Evolutionary conservation across 306 rosid genomes (phyloP), one percentile per base, ranked within the genome.

Genomic region (Mimosa pudica): DNA sequence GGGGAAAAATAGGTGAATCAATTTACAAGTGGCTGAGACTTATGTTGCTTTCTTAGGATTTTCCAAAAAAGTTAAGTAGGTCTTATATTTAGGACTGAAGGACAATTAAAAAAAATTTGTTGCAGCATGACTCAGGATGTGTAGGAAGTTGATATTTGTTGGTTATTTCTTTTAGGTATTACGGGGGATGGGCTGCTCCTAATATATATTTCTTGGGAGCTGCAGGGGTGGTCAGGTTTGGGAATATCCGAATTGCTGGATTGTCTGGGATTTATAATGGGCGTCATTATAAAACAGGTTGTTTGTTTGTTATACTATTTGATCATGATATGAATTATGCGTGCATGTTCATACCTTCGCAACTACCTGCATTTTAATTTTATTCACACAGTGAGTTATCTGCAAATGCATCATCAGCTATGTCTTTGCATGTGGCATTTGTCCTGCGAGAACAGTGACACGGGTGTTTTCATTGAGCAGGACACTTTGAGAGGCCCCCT

Each of bases 121-220:
- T 45, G 62, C 35, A 44, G 30, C 10, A 13, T 75, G 45, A 58
- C 10, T 61, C 44, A 14, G 36, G 79, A 17, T 6, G 9, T 17
- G 17, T 44, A 8, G 44, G 45, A 5, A 58, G 12, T 75, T 47
- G 57, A 60, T 79, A 67, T 47, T 45, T 48, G 55, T 38, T 78
- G 64, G 60, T 68, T 49, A 13, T 74, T 74, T 20, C 49, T 41
- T 81, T n/a, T 71, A 94, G 98, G 85, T 95, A 89, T 79, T 90
- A 91, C 85, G 99, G 99, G 83, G 99, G 98, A 75, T 93, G 94
- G 96, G 97, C 89, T 80, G 99, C 99, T 11, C 99, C 99, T 80
- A 91, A 93, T 81, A 93, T 95, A 7, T 95, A 86, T 89, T 95
- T 89, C 76, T 83, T 95, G 89, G 99, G 98, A 70, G 88, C 82